A percentile compares a stretch with the other conserved stretches of the same genome.
These are phyloP conservation scores for Rhodotorula sp. DNA, from an alignment of 1,284 basidiomycete species.

Conservation along the genomic window DNA sequence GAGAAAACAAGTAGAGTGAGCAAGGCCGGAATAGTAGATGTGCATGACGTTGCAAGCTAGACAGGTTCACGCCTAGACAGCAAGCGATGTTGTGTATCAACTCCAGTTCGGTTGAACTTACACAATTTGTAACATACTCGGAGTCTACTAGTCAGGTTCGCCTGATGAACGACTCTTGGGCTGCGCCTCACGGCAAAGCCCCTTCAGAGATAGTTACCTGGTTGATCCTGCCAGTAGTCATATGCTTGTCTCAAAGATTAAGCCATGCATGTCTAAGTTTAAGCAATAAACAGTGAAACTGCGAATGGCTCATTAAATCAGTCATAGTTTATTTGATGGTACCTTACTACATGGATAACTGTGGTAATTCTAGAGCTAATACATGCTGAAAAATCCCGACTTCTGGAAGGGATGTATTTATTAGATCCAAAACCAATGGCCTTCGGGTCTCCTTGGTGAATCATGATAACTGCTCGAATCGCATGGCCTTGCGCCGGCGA, in stretches of 20 bases:
- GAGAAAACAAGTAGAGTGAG: conserved; percentile 25
- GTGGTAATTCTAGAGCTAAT: conserved; percentile 67
- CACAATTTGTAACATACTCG: conserved; percentile 22
- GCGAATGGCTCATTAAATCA: conserved; percentile 69
- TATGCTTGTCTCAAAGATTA: conserved; percentile 70
- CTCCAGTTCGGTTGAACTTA: conserved; percentile 4
- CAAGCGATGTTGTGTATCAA: conserved; percentile 3
- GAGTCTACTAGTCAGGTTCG: conserved; percentile 1
- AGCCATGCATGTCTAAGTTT: conserved; percentile 67
- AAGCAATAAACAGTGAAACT: conserved; percentile 66
- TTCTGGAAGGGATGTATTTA: conserved; percentile 64
- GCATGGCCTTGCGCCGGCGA: conserved; percentile 61
- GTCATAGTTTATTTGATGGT: conserved; percentile 67
- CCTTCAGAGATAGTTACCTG: conserved; percentile 52
- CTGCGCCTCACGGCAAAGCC: conserved; percentile 9
- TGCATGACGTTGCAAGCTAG: conserved; percentile 3
- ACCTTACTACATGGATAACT: conserved; percentile 64
- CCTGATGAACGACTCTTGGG: conserved; percentile 1
- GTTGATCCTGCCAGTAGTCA: conserved; percentile 71
- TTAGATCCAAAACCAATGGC: conserved; percentile 64
- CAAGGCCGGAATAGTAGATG: conserved; percentile 30
- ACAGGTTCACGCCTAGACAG: not conserved
- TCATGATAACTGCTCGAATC: conserved; percentile 65
- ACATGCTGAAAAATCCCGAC: conserved; percentile 63
- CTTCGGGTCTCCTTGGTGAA: conserved; percentile 61